Percentiles rank a stretch among this genome's conserved stretches.
These are phyloP conservation scores for Wallacemonas sp. DNA, from an alignment of 208 protist species.

Conservation along the genomic window DNA sequence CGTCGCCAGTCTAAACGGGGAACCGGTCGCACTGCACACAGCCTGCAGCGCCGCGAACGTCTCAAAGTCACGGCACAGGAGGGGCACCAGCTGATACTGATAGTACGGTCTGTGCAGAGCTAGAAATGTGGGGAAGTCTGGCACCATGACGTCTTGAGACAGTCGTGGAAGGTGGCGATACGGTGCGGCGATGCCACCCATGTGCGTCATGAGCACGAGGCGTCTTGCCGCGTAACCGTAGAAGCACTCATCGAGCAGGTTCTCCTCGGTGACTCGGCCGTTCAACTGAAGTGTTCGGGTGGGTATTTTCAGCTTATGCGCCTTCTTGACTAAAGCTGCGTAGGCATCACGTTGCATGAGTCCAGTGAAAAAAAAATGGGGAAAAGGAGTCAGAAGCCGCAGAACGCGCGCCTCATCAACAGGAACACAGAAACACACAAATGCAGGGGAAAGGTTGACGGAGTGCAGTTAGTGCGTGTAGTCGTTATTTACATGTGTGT, in stretches of 20 bases:
- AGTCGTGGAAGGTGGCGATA: slow-evolving; percentile 27
- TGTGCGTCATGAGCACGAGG: slow-evolving; percentile 83
- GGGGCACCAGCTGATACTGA: slow-evolving; percentile 76
- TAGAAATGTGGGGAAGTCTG: slow-evolving; percentile 51
- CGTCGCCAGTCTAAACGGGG: slow-evolving; percentile 59
- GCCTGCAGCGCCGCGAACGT: slow-evolving; percentile 69
- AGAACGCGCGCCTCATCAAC: no score
- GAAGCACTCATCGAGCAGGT: slow-evolving; percentile 65
- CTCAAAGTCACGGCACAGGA: slow-evolving; percentile 63
- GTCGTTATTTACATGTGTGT: no score
- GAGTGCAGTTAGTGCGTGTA: no score
- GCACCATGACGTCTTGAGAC: slow-evolving; percentile 61
- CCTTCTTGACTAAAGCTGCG: slow-evolving; percentile 62
- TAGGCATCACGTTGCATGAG: slow-evolving; percentile 86
- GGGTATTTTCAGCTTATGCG: slow-evolving; percentile 49
- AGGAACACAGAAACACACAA: no score
- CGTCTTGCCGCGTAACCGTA: slow-evolving; percentile 57
- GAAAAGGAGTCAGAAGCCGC: no score
- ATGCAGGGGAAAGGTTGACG: no score
- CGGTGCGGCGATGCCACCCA: slow-evolving; percentile 16
- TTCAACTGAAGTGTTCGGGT: slow-evolving; percentile 70
- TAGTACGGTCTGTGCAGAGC: slow-evolving; percentile 73
- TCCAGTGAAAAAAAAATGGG: slow-evolving; percentile 8
- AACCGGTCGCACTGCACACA: slow-evolving; percentile 50
- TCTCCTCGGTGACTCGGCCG: slow-evolving; percentile 60